phyloP scores from a whole-genome alignment of 306 rosid species.

The Spatholobus suberectus region DNA sequence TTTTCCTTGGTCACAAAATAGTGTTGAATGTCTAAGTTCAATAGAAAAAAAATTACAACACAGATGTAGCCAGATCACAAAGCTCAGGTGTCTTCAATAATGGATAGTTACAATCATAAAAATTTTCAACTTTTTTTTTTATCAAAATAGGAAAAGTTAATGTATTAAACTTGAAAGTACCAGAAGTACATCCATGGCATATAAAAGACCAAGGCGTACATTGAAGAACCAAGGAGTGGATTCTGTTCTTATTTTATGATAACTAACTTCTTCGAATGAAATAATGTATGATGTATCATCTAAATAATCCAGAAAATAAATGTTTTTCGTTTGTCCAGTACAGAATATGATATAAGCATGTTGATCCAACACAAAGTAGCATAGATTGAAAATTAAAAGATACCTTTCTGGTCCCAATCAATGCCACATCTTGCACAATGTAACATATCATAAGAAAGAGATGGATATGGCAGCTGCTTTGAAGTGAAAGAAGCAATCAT shows the following conservation, averaged over 20 bases:
- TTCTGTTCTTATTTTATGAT: slow-evolving; percentile 8
- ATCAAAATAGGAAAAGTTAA: neutral
- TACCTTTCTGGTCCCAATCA: slow-evolving; percentile 97
- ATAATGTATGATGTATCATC: slow-evolving; percentile 13
- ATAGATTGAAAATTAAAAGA: slow-evolving; percentile 9
- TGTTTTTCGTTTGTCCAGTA: neutral
- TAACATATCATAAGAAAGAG: slow-evolving; percentile 95
- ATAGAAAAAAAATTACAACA: neutral
- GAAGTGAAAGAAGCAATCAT: slow-evolving; percentile 90
- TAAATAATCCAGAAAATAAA: neutral
- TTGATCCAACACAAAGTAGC: slow-evolving; percentile 18
- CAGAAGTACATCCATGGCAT: neutral
- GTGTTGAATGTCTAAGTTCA: neutral
- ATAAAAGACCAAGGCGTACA: neutral
- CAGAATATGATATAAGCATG: slow-evolving; percentile 25
- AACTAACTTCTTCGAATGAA: neutral
- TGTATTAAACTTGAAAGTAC: neutral
- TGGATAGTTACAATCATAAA: neutral
- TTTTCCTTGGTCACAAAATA: neutral
- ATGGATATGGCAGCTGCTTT: slow-evolving; percentile 90
- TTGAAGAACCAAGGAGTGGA: neutral
- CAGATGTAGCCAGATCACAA: neutral
- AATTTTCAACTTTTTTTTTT: neutral
- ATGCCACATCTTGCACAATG: slow-evolving; percentile 97
- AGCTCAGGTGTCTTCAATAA: neutral